phyloP scores from a whole-genome alignment of 176 grass and related monocot species.

The Puccinellia tenuiflora region DNA sequence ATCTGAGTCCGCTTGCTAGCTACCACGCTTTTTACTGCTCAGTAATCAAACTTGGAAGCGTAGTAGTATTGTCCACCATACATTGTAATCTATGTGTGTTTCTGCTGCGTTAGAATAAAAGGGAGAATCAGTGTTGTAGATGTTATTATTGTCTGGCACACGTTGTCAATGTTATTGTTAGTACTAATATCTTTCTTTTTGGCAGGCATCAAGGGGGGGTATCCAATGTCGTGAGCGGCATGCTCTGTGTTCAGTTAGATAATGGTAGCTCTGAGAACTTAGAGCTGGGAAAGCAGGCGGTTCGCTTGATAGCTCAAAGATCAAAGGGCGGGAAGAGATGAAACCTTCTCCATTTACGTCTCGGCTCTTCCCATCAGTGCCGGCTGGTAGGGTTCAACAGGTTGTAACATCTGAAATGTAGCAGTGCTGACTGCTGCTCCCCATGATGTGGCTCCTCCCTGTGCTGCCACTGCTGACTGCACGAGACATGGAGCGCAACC shows the following conservation, averaged over 20 bases:
- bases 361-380: not conserved
- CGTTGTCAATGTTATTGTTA: not conserved
- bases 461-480: constrained; percentile 25
- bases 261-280: constrained; percentile 53
- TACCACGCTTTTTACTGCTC: not conserved
- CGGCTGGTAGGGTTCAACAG: not conserved
- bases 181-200: not conserved
- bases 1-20: not conserved
- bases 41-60: not conserved
- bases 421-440: not conserved
- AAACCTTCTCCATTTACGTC: constrained; percentile 6
- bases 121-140: not conserved
- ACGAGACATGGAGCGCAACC: constrained; percentile 12
- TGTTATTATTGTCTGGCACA: not conserved
- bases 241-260: constrained; percentile 42
- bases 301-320: constrained; percentile 64
- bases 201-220: constrained; percentile 67
- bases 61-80: not conserved
- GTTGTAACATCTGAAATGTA: not conserved
- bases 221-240: constrained; percentile 35
- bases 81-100: not conserved
- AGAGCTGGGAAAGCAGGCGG: constrained; percentile 58
- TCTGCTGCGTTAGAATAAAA: not conserved
- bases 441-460: not conserved
- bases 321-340: constrained; percentile 30